Percentiles rank a stretch among this genome's conserved stretches.
These are phyloP conservation scores for Galerina marginata DNA, from an alignment of 768 basidiomycete genomes.

Conservation along the genomic window DNA sequence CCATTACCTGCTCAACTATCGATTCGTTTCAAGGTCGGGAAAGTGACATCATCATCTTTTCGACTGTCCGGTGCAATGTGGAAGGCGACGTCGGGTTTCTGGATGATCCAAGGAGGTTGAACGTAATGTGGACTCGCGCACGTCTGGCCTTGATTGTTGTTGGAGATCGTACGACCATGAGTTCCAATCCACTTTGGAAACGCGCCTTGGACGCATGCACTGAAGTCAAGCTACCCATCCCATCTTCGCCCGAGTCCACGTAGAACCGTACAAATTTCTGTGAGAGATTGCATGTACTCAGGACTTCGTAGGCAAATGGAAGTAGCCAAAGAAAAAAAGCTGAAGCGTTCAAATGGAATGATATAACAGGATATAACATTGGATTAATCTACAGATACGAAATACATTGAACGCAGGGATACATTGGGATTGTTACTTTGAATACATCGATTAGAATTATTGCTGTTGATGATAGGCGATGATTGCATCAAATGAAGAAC, in stretches of 20 bases:
- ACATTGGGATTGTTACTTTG: no score
- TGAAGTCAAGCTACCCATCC: constrained; percentile 25
- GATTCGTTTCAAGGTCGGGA: constrained; percentile 75
- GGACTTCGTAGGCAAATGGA: no score
- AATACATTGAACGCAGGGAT: no score
- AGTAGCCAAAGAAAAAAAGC: no score
- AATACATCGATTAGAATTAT: no score
- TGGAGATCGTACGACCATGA: constrained; percentile 60
- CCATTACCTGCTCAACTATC: constrained; percentile 51
- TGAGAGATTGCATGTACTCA: no score
- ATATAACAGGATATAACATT: no score
- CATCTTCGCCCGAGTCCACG: no score
- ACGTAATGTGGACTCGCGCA: constrained; percentile 77
- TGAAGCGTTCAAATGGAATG: no score
- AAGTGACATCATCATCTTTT: constrained; percentile 69
- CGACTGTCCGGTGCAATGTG: constrained; percentile 65
- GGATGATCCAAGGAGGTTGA: constrained; percentile 61
- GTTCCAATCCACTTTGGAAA: constrained; percentile 52
- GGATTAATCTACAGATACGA: no score
- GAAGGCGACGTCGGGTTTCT: constrained; percentile 69
- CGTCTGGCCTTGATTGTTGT: constrained; percentile 61
- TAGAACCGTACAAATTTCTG: neutral
- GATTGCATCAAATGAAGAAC: no score
- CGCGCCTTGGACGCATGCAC: constrained; percentile 50
- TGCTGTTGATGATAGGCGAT: no score